Evolutionary conservation across 345 rosid species (phyloP).

Genomic region (Streptanthus diversifolius): DNA sequence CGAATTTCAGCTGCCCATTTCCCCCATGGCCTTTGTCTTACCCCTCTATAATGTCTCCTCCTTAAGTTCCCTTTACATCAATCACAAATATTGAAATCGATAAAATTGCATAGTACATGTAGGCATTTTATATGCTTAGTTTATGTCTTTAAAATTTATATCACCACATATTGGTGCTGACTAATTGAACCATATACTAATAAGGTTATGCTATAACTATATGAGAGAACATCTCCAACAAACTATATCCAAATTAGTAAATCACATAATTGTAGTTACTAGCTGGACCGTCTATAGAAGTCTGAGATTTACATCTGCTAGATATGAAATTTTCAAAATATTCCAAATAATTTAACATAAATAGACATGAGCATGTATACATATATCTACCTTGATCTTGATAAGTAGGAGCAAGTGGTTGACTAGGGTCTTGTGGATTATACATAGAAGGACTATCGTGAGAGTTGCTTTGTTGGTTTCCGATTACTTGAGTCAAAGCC

Average conservation of each 20-base stretch:
- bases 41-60: slow-evolving; percentile 59
- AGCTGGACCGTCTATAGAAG: neutral
- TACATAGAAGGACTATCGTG: slow-evolving; percentile 20
- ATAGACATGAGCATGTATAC: neutral
- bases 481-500: slow-evolving; percentile 69
- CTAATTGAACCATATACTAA: neutral
- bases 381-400: slow-evolving; percentile 36
- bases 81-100: neutral
- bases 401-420: slow-evolving; percentile 22
- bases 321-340: neutral
- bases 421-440: slow-evolving; percentile 30
- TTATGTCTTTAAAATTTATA: neutral
- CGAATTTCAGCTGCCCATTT: slow-evolving; percentile 66
- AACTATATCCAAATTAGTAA: neutral
- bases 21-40: slow-evolving; percentile 68
- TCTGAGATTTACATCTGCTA: neutral
- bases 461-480: slow-evolving; percentile 30
- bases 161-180: neutral
- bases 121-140: neutral
- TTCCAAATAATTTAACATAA: neutral
- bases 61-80: slow-evolving; percentile 31
- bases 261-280: neutral
- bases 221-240: neutral
- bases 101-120: neutral
- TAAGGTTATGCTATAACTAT: neutral